phyloP scores from a whole-genome alignment of 768 basidiomycete genomes.

The Hortiboletus campestris region DNA sequence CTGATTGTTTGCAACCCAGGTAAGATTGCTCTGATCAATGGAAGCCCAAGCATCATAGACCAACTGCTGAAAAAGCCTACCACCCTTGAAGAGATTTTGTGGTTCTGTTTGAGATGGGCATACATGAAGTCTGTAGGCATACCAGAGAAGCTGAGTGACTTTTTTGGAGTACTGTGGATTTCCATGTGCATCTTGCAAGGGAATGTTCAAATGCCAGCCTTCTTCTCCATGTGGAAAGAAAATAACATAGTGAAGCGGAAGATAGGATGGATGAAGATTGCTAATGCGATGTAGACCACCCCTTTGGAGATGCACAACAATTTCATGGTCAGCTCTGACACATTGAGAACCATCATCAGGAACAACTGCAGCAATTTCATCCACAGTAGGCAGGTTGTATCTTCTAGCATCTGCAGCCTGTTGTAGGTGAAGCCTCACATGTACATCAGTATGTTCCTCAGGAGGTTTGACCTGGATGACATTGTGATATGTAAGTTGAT shows the following conservation, averaged over 20 bases:
- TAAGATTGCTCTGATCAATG: no score
- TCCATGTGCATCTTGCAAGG: not conserved
- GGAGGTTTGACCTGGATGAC: conserved; percentile 15
- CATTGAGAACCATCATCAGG: conserved; percentile 35
- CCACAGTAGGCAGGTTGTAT: conserved; percentile 45
- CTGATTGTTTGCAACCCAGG: no score
- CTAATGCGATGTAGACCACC: conserved; percentile 31
- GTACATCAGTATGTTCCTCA: conserved; percentile 13
- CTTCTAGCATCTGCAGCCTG: conserved; percentile 29
- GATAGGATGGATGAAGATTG: conserved; percentile 37
- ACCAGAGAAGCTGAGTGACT: conserved; percentile 30
- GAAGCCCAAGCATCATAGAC: no score
- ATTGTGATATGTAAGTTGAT: no score
- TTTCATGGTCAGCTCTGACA: no score
- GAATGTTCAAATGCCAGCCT: conserved; percentile 37
- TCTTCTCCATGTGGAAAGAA: conserved; percentile 40
- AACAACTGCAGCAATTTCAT: conserved; percentile 44
- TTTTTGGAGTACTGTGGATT: conserved; percentile 10
- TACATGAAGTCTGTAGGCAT: conserved; percentile 36
- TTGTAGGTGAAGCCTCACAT: conserved; percentile 4
- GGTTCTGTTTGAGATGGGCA: conserved; percentile 6
- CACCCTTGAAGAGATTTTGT: conserved; percentile 33
- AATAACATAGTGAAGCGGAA: conserved; percentile 42
- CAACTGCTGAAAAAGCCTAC: conserved; percentile 24
- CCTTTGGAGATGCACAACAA: conserved; percentile 27